Percentiles rank a stretch among this genome's conserved stretches.
phyloP scores from a whole-genome alignment of 345 rosid genomes.

The Durio zibethinus region DNA sequence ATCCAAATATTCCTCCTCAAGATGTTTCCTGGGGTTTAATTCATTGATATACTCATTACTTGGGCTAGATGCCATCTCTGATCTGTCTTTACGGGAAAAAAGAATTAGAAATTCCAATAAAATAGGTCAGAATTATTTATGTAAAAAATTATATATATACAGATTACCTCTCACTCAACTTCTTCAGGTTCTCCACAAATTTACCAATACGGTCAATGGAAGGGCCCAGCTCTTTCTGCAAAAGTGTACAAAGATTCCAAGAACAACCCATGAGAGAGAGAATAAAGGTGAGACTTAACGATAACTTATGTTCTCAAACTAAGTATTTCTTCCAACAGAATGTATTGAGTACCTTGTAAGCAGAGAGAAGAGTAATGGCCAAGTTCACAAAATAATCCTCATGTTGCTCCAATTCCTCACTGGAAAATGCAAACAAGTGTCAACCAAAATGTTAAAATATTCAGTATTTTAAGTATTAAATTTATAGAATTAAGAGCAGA shows the following conservation, averaged over 20 bases:
- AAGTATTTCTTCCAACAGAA: neutral
- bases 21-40: slow-evolving; percentile 67
- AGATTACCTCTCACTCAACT: slow-evolving; percentile 59
- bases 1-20: slow-evolving; percentile 87
- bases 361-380: slow-evolving; percentile 63
- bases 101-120: slow-evolving; percentile 21
- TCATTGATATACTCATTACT: slow-evolving; percentile 48
- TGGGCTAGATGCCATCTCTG: slow-evolving; percentile 38
- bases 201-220: slow-evolving; percentile 60
- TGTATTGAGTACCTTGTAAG: slow-evolving; percentile 56
- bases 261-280: neutral
- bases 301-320: neutral
- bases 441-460: neutral
- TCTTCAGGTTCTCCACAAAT: slow-evolving; percentile 87
- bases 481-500: neutral
- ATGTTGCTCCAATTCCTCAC: slow-evolving; percentile 83
- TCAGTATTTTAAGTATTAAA: neutral
- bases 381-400: slow-evolving; percentile 69
- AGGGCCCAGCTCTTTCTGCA: slow-evolving; percentile 82
- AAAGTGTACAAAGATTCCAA: slow-evolving; percentile 9
- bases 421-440: slow-evolving; percentile 33
- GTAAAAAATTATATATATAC: neutral
- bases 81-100: slow-evolving; percentile 42
- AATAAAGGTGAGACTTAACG: neutral
- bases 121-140: slow-evolving; percentile 12